These are phyloP conservation scores for Ustilago bromivora DNA, from an alignment of 1,284 basidiomycete genomes.

Conservation along the genomic window DNA sequence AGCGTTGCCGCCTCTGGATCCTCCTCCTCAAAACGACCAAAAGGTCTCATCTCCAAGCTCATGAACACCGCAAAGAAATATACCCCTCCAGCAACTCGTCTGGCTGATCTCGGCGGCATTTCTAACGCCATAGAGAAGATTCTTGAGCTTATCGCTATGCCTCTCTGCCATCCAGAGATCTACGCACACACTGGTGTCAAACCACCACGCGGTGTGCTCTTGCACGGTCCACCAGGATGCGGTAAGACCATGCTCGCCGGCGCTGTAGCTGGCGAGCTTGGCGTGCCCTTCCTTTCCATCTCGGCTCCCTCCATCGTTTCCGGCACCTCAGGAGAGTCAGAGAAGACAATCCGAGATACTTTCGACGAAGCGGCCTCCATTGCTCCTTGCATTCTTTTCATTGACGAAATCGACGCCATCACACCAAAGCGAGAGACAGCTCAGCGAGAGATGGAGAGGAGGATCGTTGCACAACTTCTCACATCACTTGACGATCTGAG, in stretches of 20 bases:
- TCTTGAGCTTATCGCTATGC: constrained; percentile 94
- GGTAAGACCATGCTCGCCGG: constrained; percentile 77
- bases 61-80: constrained; percentile 54
- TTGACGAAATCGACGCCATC: constrained; percentile 96
- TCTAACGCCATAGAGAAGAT: constrained; percentile 88
- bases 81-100: constrained; percentile 75
- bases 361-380: constrained; percentile 76
- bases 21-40: constrained; percentile 45
- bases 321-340: constrained; percentile 97
- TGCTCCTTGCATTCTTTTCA: constrained; percentile 68
- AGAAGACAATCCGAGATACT: constrained; percentile 92
- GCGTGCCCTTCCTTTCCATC: constrained; percentile 90
- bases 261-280: constrained; percentile 82
- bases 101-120: constrained; percentile 89
- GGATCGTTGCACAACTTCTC: constrained; percentile 95
- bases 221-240: constrained; percentile 96
- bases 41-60: constrained; percentile 34
- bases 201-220: constrained; percentile 89
- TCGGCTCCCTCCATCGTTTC: constrained; percentile 95
- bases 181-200: constrained; percentile 93
- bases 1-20: constrained; percentile 19
- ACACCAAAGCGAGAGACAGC: constrained; percentile 97
- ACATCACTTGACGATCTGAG: constrained; percentile 95
- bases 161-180: constrained; percentile 92
- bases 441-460: constrained; percentile 89